Percentiles rank a stretch among this genome's conserved stretches.
Conservation (phyloP, 768 basidiomycete genomes). For the Infundibulicybe gibba region DNA sequence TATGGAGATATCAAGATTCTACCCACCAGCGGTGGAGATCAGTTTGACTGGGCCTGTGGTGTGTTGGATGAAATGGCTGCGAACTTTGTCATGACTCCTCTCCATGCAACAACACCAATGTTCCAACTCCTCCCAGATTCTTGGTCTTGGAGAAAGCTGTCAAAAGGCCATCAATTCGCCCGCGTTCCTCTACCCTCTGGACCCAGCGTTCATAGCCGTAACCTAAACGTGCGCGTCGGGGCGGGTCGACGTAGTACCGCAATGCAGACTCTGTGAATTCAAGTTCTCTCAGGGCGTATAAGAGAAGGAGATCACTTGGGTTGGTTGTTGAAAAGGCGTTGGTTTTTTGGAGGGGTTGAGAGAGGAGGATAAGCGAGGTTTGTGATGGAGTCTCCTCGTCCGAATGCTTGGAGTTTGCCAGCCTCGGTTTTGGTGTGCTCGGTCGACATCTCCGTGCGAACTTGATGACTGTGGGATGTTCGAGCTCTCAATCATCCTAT, state of each 20-base stretch:
- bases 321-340: constrained; percentile 67
- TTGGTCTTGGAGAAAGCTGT: constrained; percentile 48
- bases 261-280: constrained; percentile 70
- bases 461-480: too few relatives aligned
- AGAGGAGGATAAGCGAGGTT: constrained; percentile 15
- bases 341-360: constrained; percentile 10
- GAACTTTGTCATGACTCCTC: constrained; percentile 84
- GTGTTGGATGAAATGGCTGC: constrained; percentile 10
- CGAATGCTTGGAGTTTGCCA: not conserved
- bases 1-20: constrained; percentile 83
- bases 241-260: constrained; percentile 70
- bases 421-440: not conserved
- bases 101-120: constrained; percentile 66
- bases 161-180: constrained; percentile 67
- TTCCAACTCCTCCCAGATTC: constrained; percentile 31
- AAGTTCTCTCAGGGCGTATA: constrained; percentile 54
- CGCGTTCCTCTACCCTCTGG: constrained; percentile 58
- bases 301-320: constrained; percentile 67
- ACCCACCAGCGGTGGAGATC: constrained; percentile 19
- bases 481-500: not conserved
- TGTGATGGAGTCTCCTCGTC: not conserved
- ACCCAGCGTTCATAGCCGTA: constrained; percentile 76
- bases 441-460: not conserved
- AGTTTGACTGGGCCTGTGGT: not conserved
- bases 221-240: constrained; percentile 56